phyloP scores from a whole-genome alignment of 176 grass and related monocot genomes.

The Metroxylon sagu region DNA sequence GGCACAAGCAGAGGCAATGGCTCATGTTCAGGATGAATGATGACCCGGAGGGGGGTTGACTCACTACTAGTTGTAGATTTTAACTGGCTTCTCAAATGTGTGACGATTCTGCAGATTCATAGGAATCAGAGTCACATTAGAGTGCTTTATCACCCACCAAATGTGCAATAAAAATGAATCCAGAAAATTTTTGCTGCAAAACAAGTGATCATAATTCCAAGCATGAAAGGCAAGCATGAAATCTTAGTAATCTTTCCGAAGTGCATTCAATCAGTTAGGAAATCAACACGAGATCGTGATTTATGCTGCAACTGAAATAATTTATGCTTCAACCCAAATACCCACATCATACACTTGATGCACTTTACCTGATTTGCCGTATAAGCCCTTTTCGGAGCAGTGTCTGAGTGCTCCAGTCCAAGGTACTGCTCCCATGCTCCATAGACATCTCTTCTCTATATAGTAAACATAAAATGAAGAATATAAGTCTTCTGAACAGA shows the following conservation, averaged over 20 bases:
- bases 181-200: not conserved
- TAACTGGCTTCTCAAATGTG: constrained; percentile 63
- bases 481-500: constrained; percentile 14
- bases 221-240: too few species aligned
- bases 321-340: not conserved
- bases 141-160: constrained; percentile 1
- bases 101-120: constrained; percentile 63
- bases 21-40: not conserved
- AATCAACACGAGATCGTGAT: not conserved
- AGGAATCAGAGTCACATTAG: not conserved
- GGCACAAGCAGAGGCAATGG: not conserved
- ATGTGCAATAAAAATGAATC: not conserved
- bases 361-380: constrained; percentile 57
- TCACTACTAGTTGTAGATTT: constrained; percentile 62
- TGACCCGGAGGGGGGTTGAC: not conserved
- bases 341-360: not conserved
- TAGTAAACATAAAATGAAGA: constrained; percentile 15
- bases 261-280: too few species aligned
- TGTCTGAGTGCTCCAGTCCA: constrained; percentile 82
- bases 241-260: too few species aligned
- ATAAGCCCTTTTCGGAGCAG: constrained; percentile 72
- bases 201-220: not conserved
- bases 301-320: not conserved
- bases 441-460: constrained; percentile 90
- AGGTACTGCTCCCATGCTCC: constrained; percentile 99